Base-by-base conservation (phyloP, 306 rosid species). In the Medicago arabica region DNA sequence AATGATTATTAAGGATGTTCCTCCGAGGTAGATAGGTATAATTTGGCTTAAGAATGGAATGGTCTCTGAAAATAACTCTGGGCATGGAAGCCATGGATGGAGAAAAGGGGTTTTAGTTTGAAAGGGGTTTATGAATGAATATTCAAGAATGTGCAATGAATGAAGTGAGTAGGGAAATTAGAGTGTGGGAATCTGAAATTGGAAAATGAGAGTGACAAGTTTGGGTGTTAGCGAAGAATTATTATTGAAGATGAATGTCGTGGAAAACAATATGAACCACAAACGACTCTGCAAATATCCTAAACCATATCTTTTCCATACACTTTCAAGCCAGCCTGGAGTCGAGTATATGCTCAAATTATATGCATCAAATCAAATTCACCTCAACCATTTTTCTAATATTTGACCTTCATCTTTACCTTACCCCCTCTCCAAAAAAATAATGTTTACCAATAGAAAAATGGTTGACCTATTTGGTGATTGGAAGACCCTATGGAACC, bases 31-130 rank as follows among this genome's bases (percentile, higher is more conserved):
- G 74, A 39, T 75, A 9, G n/a, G 15, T 74, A 78, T 71, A 74
- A 65, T 34, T 72, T 3, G 85, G 80, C 23, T 78, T 78, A 62
- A 25, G 81, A 23, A 85, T 46, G 15, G 85, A 55, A 66, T 81
- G 78, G 74, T 86, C 91, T 60, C 78, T 84, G 84, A 83, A 64
- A 83, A 84, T 85, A 68, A 79, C 13, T 57, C 83, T 78, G 44
- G 96, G 82, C 53, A 87, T 72, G 81, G 92, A 88, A 63, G 91
- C 86, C 96, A 92, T 89, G 74, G 39, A 73, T 75, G 3, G 23
- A 36, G 21, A 51, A 19, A 38, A 64, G 11, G 40, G 75, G 54
- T 53, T 72, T 50, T 12, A 19, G 49, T 14, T 10, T 2, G 2
- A 67, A 67, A 18, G 5, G 72, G 58, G 72, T 67, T 67, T 67